A percentile compares a stretch with the other conserved stretches of the same genome.
Evolutionary conservation across 1,284 basidiomycete species (phyloP).

Genomic region (Leccinum pallidistipes): DNA sequence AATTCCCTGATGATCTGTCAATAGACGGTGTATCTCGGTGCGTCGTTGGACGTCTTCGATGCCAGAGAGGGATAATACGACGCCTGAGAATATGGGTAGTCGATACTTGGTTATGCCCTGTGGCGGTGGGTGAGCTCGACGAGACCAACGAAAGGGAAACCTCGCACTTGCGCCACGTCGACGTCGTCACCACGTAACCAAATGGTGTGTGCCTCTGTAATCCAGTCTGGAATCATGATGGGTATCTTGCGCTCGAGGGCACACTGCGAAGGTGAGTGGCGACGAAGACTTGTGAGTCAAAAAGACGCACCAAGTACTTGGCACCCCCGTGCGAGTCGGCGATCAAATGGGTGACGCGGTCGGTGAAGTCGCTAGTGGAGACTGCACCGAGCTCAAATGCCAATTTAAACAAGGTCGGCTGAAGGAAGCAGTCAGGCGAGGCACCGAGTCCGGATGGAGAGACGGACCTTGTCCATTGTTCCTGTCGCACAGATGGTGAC

Average conservation of each 20-base stretch:
- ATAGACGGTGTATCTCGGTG: conserved; percentile 54
- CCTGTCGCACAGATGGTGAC: conserved; percentile 74
- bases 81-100: conserved; percentile 63
- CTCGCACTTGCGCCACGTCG: conserved; percentile 49
- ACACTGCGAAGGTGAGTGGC: conserved; percentile 46
- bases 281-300: not conserved
- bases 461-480: conserved; percentile 61
- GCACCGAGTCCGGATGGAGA: not conserved
- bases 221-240: conserved; percentile 72
- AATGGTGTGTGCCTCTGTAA: conserved; percentile 57
- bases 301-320: conserved; percentile 65
- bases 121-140: conserved; percentile 5
- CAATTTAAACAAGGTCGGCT: conserved; percentile 70
- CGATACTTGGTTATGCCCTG: conserved; percentile 57
- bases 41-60: conserved; percentile 54
- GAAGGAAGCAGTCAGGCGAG: not conserved
- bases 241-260: conserved; percentile 74
- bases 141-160: conserved; percentile 21
- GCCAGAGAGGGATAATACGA: conserved; percentile 69
- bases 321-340: conserved; percentile 67
- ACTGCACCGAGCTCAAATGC: conserved; percentile 76
- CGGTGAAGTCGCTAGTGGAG: conserved; percentile 67
- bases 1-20: conserved; percentile 53
- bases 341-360: conserved; percentile 78
- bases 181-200: conserved; percentile 81